Evolutionary conservation across 805 yeast species (phyloP), one percentile per base, ranked within the genome.

Genomic region (Starmerella sirachaensis): DNA sequence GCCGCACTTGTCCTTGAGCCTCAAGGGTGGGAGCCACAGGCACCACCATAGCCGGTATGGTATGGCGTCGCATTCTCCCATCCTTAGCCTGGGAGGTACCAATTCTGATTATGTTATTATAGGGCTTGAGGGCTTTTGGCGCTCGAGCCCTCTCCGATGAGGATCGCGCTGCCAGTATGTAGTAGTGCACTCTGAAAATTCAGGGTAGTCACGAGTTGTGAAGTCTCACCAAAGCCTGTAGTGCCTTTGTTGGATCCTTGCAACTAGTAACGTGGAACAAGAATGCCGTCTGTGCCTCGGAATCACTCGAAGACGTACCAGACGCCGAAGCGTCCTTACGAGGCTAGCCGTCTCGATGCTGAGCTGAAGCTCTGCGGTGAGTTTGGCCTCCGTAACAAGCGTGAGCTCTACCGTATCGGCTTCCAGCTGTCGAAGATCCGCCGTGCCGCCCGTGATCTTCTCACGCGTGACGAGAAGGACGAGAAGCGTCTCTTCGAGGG

Each of bases 401-500:
- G 93, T 69, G 98, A 91, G 74, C 84, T 91, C 69, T 91, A 91
- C 93, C 85, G 98, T 81, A 86, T 91, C 68, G 93, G 93, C 69
- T 83, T 81, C 78, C 97, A 91, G 75, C 82, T 91, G 64, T 91
- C 98, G 53, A 91, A 91, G 79, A 88, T 91, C 67, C 86, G 98
- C 76, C 85, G 98, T 76, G 98, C 98, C 69, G 98, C 98, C 65
- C 94, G 98, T 81, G 97, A 91, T 65, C 76, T 91, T 63, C 79
- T 91, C 71, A 91, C 98, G 76, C 85, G 95, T 76, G 98, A 91
- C 64, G 98, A 91, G 77, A 91, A 91, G 79, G 98, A 91, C 72
- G 96, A 94, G 79, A 91, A 86, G 84, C 85, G 98, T 76, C 80
- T 91, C 64, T 91, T 91, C 77, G 98, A 91, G 74, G 98, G 98